Percentiles rank a stretch among this genome's conserved stretches.
Conservation (phyloP, 768 basidiomycete genomes). For the Xerocomellus chrysenteron region DNA sequence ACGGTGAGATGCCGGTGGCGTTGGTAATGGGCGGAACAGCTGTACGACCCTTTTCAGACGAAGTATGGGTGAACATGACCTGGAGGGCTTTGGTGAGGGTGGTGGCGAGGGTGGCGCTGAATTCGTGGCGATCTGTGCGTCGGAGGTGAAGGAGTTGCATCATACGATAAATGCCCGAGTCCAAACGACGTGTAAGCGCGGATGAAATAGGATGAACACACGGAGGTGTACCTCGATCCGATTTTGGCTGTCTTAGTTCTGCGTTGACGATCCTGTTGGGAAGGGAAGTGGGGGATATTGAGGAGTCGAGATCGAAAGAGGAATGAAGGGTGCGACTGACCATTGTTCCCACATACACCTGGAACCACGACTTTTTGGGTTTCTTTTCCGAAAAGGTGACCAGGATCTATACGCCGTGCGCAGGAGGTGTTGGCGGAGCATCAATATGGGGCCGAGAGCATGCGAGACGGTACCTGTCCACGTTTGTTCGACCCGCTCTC, state of each 20-base stretch:
- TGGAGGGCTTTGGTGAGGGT: constrained; percentile 66
- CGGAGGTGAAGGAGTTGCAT: neutral
- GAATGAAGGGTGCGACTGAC: constrained; percentile 36
- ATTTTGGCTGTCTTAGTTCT: constrained; percentile 70
- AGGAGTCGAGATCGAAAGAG: neutral
- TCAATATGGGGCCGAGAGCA: neutral
- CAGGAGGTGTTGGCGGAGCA: neutral
- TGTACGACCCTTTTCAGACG: constrained; percentile 71
- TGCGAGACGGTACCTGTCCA: constrained; percentile 53
- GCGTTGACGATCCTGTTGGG: constrained; percentile 70
- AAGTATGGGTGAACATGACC: constrained; percentile 73
- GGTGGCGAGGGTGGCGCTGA: constrained; percentile 55
- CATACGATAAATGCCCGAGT: neutral
- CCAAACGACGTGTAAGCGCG: neutral
- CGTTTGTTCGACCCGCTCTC: constrained; percentile 61
- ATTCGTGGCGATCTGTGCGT: constrained; percentile 45
- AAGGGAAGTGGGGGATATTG: neutral
- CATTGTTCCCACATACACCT: constrained; percentile 82
- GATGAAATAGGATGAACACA: neutral
- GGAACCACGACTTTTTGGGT: constrained; percentile 78
- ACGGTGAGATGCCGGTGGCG: constrained; percentile 73
- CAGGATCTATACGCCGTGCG: constrained; percentile 41
- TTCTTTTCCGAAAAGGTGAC: constrained; percentile 78
- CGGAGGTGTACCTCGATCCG: constrained; percentile 50
- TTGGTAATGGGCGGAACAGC: constrained; percentile 82